Evolutionary conservation across 2,329 filamentous ascomycete genomes (phyloP).

Genomic region (Cladosporium sp.): DNA sequence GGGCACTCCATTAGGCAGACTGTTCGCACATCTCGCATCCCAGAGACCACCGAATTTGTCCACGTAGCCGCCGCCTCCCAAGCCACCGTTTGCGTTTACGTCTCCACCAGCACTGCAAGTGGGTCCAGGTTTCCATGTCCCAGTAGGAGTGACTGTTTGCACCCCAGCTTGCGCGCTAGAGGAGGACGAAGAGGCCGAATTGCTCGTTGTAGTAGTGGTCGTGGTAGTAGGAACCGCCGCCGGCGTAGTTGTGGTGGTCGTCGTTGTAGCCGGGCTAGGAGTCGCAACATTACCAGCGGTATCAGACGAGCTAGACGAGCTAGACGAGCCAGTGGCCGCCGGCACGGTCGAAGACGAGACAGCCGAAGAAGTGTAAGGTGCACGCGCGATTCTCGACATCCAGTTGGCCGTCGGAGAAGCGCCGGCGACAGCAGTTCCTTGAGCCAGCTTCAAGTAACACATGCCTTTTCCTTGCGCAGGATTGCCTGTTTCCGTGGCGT

Average conservation of each 20-base stretch:
- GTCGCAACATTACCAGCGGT: background rate
- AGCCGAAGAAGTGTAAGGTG: background rate
- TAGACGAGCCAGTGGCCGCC: background rate
- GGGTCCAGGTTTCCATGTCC: background rate
- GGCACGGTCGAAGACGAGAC: background rate
- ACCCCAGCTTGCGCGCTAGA: background rate
- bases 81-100: constrained; percentile 3
- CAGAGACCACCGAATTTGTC: constrained; percentile 24
- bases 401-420: background rate
- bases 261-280: background rate
- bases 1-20: background rate
- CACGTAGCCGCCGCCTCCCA: constrained; percentile 21
- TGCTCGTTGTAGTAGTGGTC: background rate
- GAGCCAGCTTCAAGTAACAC: background rate
- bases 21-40: constrained; percentile 22
- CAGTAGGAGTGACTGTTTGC: background rate
- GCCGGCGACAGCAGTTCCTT: background rate
- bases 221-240: background rate
- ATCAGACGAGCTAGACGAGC: background rate
- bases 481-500: background rate
- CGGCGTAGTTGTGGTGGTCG: background rate
- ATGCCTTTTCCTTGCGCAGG: background rate
- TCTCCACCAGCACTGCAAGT: background rate
- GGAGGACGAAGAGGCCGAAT: background rate
- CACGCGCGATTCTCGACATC: background rate